Base-by-base conservation (phyloP, 768 basidiomycete species). In the Roridomyces roridus region DNA sequence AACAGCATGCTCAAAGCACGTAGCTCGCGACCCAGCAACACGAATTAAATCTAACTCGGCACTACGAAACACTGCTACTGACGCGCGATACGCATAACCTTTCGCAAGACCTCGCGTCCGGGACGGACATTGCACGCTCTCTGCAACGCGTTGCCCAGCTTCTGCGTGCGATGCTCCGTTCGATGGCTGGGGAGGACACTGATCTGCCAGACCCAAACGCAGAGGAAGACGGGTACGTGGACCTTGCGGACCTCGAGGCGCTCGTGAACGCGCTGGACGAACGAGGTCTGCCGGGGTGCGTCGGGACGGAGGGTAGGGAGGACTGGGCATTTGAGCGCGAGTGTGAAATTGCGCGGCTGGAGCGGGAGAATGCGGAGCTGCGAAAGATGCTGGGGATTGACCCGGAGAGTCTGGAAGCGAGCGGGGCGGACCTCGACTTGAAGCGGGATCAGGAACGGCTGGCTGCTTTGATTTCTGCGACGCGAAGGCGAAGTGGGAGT, bases 251-350 rank as follows among this genome's bases (percentile, higher is more conserved):
- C 55, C 70, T 84, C 23, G 70, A 75, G 39, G 67, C 68, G 1
- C 74, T 83, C 18, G 65, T 84, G 28, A 55, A 55, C 52, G 52
- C 58, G 37, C 58, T 59, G 41, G 58, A 59, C 46, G 51, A 59
- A 46, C 26, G 34, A 6, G 36, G 36, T 17, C 46, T 49, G 42
- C 51, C 51, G 21, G 57, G 57, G 5, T 59, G 53, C 47, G 36
- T 46, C 25, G 57, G 57, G 15, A 55, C 47, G 11, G 73, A 80
- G 46, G 76, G 75, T 5, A 72, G 84, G 21, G 76, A 80, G 37
- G 94, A 98, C 71, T 98, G 96, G 92, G 88, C 91, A 2, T 61
- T 88, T 55, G 92, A 94, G 70, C 83, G 97, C 58, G 96, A 98
- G 70, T 74, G 77, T 59, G 97, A 98, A 75, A 92, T 99, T 48